Base-by-base conservation (phyloP, 2,329 filamentous ascomycete genomes). In the Calonectria pteridis region DNA sequence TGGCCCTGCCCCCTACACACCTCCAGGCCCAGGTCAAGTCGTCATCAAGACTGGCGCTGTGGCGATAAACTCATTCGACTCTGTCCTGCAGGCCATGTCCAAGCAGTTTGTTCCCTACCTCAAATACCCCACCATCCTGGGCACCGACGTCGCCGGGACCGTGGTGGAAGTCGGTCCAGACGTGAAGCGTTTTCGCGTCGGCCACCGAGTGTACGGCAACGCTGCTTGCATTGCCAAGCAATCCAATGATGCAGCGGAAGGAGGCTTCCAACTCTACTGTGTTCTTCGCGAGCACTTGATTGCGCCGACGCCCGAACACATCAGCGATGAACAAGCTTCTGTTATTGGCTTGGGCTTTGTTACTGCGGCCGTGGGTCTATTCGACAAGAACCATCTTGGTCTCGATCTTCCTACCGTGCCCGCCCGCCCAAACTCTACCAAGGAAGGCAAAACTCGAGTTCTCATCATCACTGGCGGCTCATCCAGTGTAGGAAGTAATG, bases 401-500 rank as follows among this genome's bases (percentile, higher is more conserved):
- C 76, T 81, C 33, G 73, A 78, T 14, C 51, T 51, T 28, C 81
- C 80, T 6, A 67, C 59, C 14, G 82, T 65, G 3, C 62, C 62
- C 6, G 62, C 62, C 3, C 62, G 62, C 3, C 4, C 26, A 11
- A 43, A 81, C 71, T 50, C 82, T 82, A 28, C 85, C 83, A 1
- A 75, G 79, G 0, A 37, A n/a, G 43, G 43, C 14, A 46, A 58
- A 23, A 53, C 46, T 20, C 55, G 69, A 26, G 40, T 68, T 1
- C 28, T 76, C 6, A 40, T 76, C 33, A 73, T 84, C 53, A 90
- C 87, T 85, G 89, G 89, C 28, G 89, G 88, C 9, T 85, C 86
- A 6, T 85, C 86, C 0, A 83, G 82, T 29, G 86, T 88, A 2
- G 87, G 84, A 83, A 71, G 85, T 83, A 63, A 85, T 84, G 7